phyloP scores from a whole-genome alignment of 2,329 filamentous ascomycete species.

The Paracorniculantispora psalliotae region DNA sequence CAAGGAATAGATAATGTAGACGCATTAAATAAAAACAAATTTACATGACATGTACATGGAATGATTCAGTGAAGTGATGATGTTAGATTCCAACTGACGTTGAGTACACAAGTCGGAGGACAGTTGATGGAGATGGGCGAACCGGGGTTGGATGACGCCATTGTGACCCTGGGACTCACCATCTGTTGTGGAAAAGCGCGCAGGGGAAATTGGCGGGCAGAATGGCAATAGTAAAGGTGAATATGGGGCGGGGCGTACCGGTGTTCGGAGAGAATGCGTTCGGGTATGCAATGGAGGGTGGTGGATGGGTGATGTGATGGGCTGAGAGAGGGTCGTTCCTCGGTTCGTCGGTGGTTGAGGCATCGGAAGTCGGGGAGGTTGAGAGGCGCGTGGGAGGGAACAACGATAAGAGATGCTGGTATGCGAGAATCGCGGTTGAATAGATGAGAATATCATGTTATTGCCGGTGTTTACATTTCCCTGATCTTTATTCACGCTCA shows the following conservation, averaged over 20 bases:
- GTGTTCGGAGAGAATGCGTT: slow-evolving; percentile 6
- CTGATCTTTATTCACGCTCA: no score
- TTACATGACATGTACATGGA: no score
- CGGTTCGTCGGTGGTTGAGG: slow-evolving; percentile 14
- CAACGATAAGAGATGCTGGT: not conserved
- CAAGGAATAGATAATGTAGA: slow-evolving; percentile 2
- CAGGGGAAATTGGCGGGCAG: not conserved
- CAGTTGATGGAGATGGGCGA: not conserved
- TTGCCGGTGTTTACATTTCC: not conserved
- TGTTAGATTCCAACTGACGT: no score
- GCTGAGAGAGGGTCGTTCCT: not conserved
- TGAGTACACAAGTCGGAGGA: no score
- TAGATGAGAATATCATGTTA: not conserved
- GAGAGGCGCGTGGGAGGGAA: not conserved
- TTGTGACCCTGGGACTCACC: slow-evolving; percentile 11
- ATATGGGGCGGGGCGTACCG: not conserved
- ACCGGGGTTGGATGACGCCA: slow-evolving; percentile 14
- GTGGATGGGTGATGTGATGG: slow-evolving; percentile 2
- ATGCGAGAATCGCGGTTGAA: no score
- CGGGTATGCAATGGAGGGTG: no score
- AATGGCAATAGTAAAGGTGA: not conserved
- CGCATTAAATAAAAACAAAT: no score
- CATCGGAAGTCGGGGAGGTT: slow-evolving; percentile 1
- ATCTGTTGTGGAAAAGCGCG: slow-evolving; percentile 1
- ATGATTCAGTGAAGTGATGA: no score